Evolutionary conservation across 139 green algal genomes (phyloP).

Genomic region (Chlorella vulgaris): DNA sequence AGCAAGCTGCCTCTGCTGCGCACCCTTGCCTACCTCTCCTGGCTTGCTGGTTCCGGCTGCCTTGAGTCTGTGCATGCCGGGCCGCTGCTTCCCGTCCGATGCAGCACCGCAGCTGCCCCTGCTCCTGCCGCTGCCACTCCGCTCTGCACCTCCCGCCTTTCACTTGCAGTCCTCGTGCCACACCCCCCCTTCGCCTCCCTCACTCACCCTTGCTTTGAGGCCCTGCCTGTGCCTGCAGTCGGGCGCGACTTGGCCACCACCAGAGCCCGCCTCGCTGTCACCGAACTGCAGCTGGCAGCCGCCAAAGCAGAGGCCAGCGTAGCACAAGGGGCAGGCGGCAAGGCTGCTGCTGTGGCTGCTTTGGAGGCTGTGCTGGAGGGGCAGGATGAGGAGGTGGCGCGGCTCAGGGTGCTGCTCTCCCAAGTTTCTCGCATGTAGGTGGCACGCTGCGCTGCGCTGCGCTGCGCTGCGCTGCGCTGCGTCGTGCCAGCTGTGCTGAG

Average conservation of each 20-base stretch:
- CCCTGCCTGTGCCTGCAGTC: neutral
- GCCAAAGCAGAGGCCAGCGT: slow-evolving; percentile 1
- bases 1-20: no score
- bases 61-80: no score
- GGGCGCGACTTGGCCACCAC: neutral
- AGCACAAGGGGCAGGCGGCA: neutral
- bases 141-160: no score
- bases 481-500: no score
- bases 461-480: neutral
- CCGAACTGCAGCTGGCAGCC: slow-evolving; percentile 21
- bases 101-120: no score
- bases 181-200: neutral
- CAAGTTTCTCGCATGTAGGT: slow-evolving; percentile 29
- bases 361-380: neutral
- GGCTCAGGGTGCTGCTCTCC: slow-evolving; percentile 6
- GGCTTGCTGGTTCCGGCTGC: no score
- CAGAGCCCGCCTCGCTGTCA: no score
- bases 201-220: neutral
- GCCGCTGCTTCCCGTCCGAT: no score
- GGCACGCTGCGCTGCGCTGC: neutral
- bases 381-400: slow-evolving; percentile 16
- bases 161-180: neutral
- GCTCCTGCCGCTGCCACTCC: no score
- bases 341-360: neutral
- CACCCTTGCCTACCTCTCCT: no score